Conservation (phyloP, 2,329 filamentous ascomycete genomes). For the Fusarium subglutinans region DNA sequence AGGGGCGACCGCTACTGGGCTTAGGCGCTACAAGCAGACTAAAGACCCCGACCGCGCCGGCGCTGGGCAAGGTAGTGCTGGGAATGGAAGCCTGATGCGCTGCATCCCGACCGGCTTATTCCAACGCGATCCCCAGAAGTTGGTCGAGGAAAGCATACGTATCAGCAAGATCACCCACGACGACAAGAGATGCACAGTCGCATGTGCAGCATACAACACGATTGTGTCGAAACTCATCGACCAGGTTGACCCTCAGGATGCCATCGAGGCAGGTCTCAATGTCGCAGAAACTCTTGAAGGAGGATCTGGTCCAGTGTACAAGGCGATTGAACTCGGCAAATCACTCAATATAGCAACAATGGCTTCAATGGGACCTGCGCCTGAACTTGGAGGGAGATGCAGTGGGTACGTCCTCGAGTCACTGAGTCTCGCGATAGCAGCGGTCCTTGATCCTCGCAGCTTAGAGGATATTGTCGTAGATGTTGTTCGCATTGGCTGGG, state of each 20-base stretch:
- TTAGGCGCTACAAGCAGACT: conserved; percentile 43
- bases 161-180: conserved; percentile 54
- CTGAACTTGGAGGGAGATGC: conserved; percentile 42
- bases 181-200: conserved; percentile 47
- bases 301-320: conserved; percentile 23
- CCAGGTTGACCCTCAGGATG: conserved; percentile 36
- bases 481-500: conserved; percentile 55
- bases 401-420: conserved; percentile 56
- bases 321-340: conserved; percentile 44
- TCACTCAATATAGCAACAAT: conserved; percentile 39
- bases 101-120: conserved; percentile 58
- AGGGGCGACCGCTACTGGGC: conserved; percentile 48
- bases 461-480: conserved; percentile 57
- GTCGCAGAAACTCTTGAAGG: conserved; percentile 39
- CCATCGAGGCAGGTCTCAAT: conserved; percentile 43
- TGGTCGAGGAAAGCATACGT: conserved; percentile 46
- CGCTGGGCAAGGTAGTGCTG: conserved; percentile 51
- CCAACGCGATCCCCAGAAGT: conserved; percentile 36
- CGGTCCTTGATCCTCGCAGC: conserved; percentile 51
- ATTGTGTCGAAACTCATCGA: conserved; percentile 48
- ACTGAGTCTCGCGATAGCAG: conserved; percentile 52
- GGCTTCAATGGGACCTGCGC: conserved; percentile 45
- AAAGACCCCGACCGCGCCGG: conserved; percentile 43
- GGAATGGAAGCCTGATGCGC: conserved; percentile 59
- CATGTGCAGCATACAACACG: conserved; percentile 54